phyloP scores from a whole-genome alignment of 495 filamentous ascomycete genomes.

The Penicillium salamii region DNA sequence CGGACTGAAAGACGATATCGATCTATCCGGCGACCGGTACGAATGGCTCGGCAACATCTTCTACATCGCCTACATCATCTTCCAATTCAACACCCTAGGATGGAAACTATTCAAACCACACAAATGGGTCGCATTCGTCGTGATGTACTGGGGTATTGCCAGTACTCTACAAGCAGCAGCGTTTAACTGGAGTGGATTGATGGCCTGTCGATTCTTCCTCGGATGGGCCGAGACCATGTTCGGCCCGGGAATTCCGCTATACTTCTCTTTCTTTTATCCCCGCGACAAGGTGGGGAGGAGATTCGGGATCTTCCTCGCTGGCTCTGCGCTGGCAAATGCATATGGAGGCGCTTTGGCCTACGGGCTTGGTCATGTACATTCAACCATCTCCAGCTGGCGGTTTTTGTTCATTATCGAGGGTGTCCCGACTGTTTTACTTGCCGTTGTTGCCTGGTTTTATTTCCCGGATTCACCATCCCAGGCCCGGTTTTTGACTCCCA shows the following conservation, averaged over 20 bases:
- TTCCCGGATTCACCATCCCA: constrained; percentile 70
- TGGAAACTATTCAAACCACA: constrained; percentile 67
- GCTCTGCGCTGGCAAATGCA: constrained; percentile 78
- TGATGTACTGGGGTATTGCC: constrained; percentile 45
- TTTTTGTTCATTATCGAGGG: constrained; percentile 84
- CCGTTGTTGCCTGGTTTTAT: constrained; percentile 61
- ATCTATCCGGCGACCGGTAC: constrained; percentile 51
- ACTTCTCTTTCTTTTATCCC: constrained; percentile 82
- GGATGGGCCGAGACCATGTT: constrained; percentile 65
- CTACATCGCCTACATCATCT: constrained; percentile 61
- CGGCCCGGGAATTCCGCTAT: constrained; percentile 66
- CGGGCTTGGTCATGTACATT: constrained; percentile 70
- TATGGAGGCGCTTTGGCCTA: constrained; percentile 84
- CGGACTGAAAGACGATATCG: constrained; percentile 43
- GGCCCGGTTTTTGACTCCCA: constrained; percentile 65
- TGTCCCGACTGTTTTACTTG: constrained; percentile 63
- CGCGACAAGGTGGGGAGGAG: constrained; percentile 74
- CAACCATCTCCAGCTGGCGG: constrained; percentile 70
- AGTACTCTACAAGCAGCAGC: constrained; percentile 49
- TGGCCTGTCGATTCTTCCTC: constrained; percentile 65
- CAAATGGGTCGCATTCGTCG: constrained; percentile 46
- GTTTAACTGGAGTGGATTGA: constrained; percentile 60
- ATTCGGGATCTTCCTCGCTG: constrained; percentile 71
- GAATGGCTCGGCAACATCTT: constrained; percentile 79
- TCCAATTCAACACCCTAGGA: constrained; percentile 68